A percentile compares a stretch with the other conserved stretches of the same genome.
Evolutionary conservation across 768 basidiomycete genomes (phyloP).

Genomic region (Tulasnella sp.): DNA sequence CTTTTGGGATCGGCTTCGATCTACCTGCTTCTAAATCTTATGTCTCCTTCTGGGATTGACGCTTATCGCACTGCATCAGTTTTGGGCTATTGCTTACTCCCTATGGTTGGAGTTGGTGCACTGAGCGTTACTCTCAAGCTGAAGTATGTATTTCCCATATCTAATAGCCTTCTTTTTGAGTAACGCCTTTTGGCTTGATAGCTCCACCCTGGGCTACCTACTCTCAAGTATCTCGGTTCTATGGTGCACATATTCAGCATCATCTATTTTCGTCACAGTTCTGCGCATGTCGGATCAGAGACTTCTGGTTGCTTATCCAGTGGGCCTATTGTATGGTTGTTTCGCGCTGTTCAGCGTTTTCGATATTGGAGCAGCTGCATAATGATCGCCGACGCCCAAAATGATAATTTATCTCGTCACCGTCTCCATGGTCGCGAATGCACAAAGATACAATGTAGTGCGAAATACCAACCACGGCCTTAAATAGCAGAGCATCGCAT

Average conservation of each 20-base stretch:
- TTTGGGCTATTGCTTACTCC: slow-evolving; percentile 89
- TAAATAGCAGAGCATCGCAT: no score
- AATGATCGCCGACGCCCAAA: no score
- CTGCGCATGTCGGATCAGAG: slow-evolving; percentile 92
- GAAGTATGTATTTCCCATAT: slow-evolving; percentile 46
- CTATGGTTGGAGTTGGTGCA: slow-evolving; percentile 89
- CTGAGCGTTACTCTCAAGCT: slow-evolving; percentile 76
- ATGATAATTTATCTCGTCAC: no score
- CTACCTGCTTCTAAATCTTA: slow-evolving; percentile 89
- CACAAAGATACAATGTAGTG: no score
- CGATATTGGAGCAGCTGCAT: slow-evolving; percentile 39
- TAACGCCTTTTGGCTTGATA: background rate
- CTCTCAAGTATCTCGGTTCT: slow-evolving; percentile 69
- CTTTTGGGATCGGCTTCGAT: slow-evolving; percentile 86
- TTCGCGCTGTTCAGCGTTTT: slow-evolving; percentile 90
- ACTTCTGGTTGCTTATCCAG: slow-evolving; percentile 89
- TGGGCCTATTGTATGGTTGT: slow-evolving; percentile 86
- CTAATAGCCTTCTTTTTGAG: slow-evolving; percentile 7
- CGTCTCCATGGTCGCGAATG: no score
- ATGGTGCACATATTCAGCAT: slow-evolving; percentile 97
- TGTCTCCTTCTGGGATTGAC: slow-evolving; percentile 91
- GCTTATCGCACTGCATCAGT: slow-evolving; percentile 92
- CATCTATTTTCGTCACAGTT: slow-evolving; percentile 89
- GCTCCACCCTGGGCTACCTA: background rate
- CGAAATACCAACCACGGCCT: no score